Percentiles rank a stretch among this genome's conserved stretches.
These are phyloP conservation scores for Curvularia sp. DNA, from an alignment of 2,329 filamentous ascomycete genomes.

Conservation along the genomic window DNA sequence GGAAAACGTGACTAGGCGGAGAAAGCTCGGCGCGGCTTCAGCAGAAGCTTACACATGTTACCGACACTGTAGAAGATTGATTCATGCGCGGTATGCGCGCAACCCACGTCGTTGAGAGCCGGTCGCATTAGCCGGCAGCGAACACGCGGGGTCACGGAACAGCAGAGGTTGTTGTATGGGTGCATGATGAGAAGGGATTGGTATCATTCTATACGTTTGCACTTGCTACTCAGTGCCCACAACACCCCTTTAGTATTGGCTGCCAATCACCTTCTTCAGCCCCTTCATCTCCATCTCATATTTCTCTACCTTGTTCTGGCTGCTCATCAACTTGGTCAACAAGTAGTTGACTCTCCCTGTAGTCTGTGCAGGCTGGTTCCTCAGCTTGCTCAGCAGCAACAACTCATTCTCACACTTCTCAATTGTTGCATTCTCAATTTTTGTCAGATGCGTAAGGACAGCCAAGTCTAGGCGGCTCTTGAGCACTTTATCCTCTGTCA, in stretches of 20 bases:
- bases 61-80: neutral
- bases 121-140: neutral
- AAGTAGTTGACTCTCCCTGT: constrained; percentile 73
- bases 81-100: neutral
- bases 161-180: neutral
- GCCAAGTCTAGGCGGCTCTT: constrained; percentile 72
- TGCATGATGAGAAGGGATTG: neutral
- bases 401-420: constrained; percentile 83
- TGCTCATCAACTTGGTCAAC: constrained; percentile 73
- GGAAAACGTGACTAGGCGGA: constrained; percentile 1
- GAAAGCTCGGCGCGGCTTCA: constrained; percentile 1
- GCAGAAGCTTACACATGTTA: neutral
- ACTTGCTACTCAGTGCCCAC: neutral
- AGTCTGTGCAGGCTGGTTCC: constrained; percentile 73
- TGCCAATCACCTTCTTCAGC: constrained; percentile 74
- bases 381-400: constrained; percentile 71
- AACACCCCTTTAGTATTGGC: constrained; percentile 54
- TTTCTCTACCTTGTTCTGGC: constrained; percentile 75
- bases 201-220: neutral
- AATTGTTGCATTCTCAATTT: constrained; percentile 75
- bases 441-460: constrained; percentile 71
- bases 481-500: constrained; percentile 76
- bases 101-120: neutral
- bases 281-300: constrained; percentile 75
- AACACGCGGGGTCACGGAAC: constrained; percentile 5